These are phyloP conservation scores for Melampsora larici-populina DNA, from an alignment of 1,284 basidiomycete species.

Conservation along the genomic window DNA sequence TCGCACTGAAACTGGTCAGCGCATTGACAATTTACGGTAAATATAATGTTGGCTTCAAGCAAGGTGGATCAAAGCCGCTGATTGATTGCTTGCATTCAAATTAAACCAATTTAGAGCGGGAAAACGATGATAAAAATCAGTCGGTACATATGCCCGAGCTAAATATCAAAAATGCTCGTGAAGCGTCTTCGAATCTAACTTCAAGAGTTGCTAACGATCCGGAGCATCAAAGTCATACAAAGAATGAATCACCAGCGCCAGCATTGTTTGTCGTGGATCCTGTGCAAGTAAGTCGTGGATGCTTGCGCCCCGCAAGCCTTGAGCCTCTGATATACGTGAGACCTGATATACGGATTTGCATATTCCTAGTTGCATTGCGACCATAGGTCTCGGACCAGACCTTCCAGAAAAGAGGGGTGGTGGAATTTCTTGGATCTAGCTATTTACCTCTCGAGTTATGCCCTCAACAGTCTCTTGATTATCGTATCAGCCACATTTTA, in stretches of 20 bases:
- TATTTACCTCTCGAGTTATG: not conserved
- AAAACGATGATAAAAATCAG: not conserved
- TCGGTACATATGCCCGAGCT: not conserved
- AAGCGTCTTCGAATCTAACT: not conserved
- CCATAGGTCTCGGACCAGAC: not conserved
- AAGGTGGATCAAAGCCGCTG: no score
- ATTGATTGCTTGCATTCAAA: not conserved
- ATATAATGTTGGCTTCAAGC: not conserved
- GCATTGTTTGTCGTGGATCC: not conserved
- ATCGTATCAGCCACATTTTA: conserved; percentile 7
- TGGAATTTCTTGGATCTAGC: not conserved
- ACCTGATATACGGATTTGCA: not conserved
- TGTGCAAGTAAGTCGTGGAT: not conserved
- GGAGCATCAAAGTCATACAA: not conserved
- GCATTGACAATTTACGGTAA: conserved; percentile 4
- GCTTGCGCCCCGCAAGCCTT: not conserved
- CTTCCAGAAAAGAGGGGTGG: not conserved
- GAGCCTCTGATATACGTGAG: not conserved
- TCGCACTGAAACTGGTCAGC: conserved; percentile 10
- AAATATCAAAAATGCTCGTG: not conserved
- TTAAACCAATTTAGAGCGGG: not conserved
- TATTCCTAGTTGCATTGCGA: not conserved
- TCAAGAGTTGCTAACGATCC: not conserved
- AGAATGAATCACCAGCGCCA: not conserved
- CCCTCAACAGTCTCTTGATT: not conserved